phyloP scores from a whole-genome alignment of 176 grass and related monocot genomes.

The Oryza australiensis region DNA sequence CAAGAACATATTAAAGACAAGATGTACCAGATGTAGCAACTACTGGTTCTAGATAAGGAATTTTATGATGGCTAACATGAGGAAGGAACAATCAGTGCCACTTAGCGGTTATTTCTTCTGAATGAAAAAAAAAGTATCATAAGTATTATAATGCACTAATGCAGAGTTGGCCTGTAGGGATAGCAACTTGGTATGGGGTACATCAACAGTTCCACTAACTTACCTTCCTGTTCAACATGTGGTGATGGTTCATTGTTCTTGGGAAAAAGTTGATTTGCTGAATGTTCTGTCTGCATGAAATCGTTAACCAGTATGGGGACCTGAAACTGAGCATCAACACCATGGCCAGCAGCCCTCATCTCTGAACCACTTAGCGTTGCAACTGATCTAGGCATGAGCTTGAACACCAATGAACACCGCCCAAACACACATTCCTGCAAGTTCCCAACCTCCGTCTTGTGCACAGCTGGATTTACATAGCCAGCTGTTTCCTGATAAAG shows the following conservation, averaged over 20 bases:
- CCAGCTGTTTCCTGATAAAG: slow-evolving; percentile 86
- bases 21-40: neutral
- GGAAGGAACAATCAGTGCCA: slow-evolving; percentile 16
- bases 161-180: slow-evolving; percentile 2
- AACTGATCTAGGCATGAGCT: slow-evolving; percentile 77
- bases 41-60: neutral
- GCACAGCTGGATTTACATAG: slow-evolving; percentile 66
- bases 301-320: slow-evolving; percentile 70
- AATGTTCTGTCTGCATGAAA: slow-evolving; percentile 76
- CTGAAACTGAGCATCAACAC: slow-evolving; percentile 72
- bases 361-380: slow-evolving; percentile 67
- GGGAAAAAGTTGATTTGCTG: slow-evolving; percentile 55
- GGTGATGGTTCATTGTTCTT: slow-evolving; percentile 42
- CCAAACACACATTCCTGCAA: slow-evolving; percentile 61
- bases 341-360: slow-evolving; percentile 80
- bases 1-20: slow-evolving; percentile 22
- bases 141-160: neutral
- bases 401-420: slow-evolving; percentile 73
- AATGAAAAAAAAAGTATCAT: neutral
- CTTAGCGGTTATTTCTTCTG: neutral
- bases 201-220: slow-evolving; percentile 20
- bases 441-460: slow-evolving; percentile 54
- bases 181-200: neutral
- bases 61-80: neutral
- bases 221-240: slow-evolving; percentile 60